phyloP scores from a whole-genome alignment of 2,329 filamentous ascomycete genomes.

The Trichoderma sp. region DNA sequence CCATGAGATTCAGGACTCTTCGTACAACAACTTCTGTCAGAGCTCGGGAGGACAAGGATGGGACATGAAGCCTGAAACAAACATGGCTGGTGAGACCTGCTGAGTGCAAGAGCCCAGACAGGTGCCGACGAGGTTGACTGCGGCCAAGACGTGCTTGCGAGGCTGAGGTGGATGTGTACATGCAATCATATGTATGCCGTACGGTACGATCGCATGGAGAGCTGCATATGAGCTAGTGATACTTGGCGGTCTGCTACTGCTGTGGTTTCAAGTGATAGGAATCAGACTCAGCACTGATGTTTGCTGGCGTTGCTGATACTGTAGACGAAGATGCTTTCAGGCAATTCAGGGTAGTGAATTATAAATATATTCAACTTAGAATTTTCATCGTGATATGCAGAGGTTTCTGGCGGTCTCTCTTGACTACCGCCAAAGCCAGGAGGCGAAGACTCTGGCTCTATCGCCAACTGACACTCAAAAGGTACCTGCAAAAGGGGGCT shows the following conservation, averaged over 20 bases:
- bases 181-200: not conserved
- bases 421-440: no score
- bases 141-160: not conserved
- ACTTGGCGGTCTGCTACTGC: not conserved
- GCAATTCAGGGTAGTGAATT: not conserved
- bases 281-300: not conserved
- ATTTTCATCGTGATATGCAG: no score
- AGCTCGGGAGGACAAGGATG: not conserved
- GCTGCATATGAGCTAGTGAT: not conserved
- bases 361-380: no score
- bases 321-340: not conserved
- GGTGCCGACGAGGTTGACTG: not conserved
- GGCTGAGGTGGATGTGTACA: not conserved
- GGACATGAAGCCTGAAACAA: slow-evolving; percentile 7
- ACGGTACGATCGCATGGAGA: not conserved
- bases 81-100: not conserved
- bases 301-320: not conserved
- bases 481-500: no score
- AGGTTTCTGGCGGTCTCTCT: no score
- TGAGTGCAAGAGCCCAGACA: not conserved
- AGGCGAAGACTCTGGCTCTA: no score
- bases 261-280: not conserved
- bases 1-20: not conserved
- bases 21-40: slow-evolving; percentile 1
- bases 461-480: no score